Conservation (phyloP, 352 stramenopile genomes). For the Globisporangium yorkense region DNA sequence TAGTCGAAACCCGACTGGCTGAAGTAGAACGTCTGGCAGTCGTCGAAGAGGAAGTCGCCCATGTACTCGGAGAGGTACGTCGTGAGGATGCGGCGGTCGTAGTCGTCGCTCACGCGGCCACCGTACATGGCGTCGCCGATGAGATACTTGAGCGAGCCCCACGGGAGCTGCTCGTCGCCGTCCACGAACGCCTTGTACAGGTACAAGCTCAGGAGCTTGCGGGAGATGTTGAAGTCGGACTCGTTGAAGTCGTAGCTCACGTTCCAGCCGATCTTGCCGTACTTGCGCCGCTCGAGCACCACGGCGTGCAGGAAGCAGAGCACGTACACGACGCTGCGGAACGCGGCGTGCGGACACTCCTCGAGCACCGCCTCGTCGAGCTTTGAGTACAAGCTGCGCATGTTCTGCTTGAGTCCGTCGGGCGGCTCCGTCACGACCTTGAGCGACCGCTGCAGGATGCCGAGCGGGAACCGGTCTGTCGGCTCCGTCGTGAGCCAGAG, state of each 20-base stretch:
- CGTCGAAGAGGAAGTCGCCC: constrained; percentile 95
- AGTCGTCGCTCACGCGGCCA: constrained; percentile 94
- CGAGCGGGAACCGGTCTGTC: constrained; percentile 92
- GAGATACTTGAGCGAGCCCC: constrained; percentile 92
- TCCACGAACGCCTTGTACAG: constrained; percentile 92
- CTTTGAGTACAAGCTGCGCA: constrained; percentile 91
- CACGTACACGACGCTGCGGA: constrained; percentile 92
- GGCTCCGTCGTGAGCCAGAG: constrained; percentile 95
- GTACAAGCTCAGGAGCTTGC: constrained; percentile 90
- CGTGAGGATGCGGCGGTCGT: constrained; percentile 92
- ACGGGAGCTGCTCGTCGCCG: constrained; percentile 90
- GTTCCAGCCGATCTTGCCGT: constrained; percentile 97
- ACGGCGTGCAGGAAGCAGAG: constrained; percentile 95
- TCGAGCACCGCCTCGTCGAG: constrained; percentile 89
- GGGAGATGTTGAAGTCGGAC: constrained; percentile 93
- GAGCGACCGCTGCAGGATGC: constrained; percentile 92
- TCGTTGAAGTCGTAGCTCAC: constrained; percentile 97
- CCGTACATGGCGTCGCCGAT: constrained; percentile 98
- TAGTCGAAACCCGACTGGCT: constrained; percentile 93
- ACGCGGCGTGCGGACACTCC: constrained; percentile 90
- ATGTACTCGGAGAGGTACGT: constrained; percentile 95
- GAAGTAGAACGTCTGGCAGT: constrained; percentile 93
- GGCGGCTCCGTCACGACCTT: constrained; percentile 96
- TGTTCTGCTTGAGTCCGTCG: constrained; percentile 95
- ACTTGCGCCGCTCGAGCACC: constrained; percentile 93